Evolutionary conservation across 1,139 yeast species (phyloP), one percentile per base, ranked within the genome.

Genomic region (Wickerhamiella pararugosa): DNA sequence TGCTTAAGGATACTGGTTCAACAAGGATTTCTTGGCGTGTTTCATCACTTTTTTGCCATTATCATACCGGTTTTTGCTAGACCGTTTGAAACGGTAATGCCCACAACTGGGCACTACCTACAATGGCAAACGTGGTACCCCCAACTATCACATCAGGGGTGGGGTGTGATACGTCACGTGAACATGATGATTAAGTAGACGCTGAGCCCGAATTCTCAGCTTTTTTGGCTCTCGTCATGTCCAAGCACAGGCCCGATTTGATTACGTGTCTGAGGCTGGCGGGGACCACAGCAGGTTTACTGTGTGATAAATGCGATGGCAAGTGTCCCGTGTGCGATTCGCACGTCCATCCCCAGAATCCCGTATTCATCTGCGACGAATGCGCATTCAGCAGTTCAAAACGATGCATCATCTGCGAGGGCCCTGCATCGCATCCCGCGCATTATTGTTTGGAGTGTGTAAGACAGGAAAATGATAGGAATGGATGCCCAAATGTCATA

Each of bases 291-390:
- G 59, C 73, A 5, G 96, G 94, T 0, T 63, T 69, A 44, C 67
- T 87, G 6, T 87, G 98, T 55, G 75, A 74, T 33, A 80, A 72
- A 58, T 87, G 98, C 59, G 96, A 87, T 55, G 97, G 96, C 1
- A 69, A 78, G 49, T 87, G 98, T 55, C 96, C 96, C 2, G 67
- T 76, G 1, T 87, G 98, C 60, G 97, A 86, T 56, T 81, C 94
- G 1, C 74, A 70, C 50, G 95, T 84, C 8, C 76, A 81, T 47
- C 87, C 94, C 1, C 70, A 74, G 6, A 67, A 75, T n/a, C 62
- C 67, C 44, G 96, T 77, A 2, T 67, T 81, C 48, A 70, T 84
- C 29, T 87, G 98, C 60, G 86, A 80, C 46, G 92, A 79, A 50
- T 87, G 98, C 58, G 70, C 93, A 0, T 74, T 75, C 53, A 93